Percentiles rank a stretch among this genome's conserved stretches.
phyloP scores from a whole-genome alignment of 371 early-diverging fungal genomes.

The Rhizopus sp. region DNA sequence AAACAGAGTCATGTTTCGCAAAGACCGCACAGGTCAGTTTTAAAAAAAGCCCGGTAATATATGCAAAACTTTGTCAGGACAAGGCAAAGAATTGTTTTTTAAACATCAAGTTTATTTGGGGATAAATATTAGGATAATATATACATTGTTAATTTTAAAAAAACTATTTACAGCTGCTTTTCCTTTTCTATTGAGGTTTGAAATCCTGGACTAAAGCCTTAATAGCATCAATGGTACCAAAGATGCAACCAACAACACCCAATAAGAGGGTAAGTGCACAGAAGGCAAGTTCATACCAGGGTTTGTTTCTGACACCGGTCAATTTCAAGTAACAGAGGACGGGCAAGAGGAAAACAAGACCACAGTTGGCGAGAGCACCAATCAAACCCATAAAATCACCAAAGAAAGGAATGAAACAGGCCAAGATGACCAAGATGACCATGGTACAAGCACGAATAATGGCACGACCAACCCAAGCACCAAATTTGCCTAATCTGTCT shows the following conservation, averaged over 20 bases:
- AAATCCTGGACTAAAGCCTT: conserved; percentile 46
- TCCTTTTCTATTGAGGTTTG: not conserved
- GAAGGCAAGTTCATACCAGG: conserved; percentile 51
- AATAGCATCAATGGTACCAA: conserved; percentile 68
- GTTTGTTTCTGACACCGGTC: conserved; percentile 57
- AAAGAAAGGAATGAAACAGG: conserved; percentile 68
- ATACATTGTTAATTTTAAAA: not conserved
- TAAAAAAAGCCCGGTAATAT: too few relatives aligned
- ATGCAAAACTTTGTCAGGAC: too few relatives aligned
- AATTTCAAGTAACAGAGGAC: conserved; percentile 62
- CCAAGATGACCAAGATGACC: conserved; percentile 52
- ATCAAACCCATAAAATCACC: conserved; percentile 76
- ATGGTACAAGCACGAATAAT: conserved; percentile 54
- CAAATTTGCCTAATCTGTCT: conserved; percentile 36
- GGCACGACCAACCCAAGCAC: conserved; percentile 54
- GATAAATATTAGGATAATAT: too few relatives aligned
- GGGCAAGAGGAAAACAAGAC: conserved; percentile 73
- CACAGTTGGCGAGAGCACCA: conserved; percentile 69
- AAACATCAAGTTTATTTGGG: too few relatives aligned
- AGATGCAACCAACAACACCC: conserved; percentile 59
- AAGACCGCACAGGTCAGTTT: too few relatives aligned
- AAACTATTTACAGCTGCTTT: not conserved
- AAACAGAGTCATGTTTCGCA: too few relatives aligned
- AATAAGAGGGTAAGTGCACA: conserved; percentile 58
- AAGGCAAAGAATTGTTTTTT: too few relatives aligned